Percentiles rank a stretch among this genome's conserved stretches.
Conservation (phyloP, 176 grass and related monocot genomes). For the Musa acuminata region DNA sequence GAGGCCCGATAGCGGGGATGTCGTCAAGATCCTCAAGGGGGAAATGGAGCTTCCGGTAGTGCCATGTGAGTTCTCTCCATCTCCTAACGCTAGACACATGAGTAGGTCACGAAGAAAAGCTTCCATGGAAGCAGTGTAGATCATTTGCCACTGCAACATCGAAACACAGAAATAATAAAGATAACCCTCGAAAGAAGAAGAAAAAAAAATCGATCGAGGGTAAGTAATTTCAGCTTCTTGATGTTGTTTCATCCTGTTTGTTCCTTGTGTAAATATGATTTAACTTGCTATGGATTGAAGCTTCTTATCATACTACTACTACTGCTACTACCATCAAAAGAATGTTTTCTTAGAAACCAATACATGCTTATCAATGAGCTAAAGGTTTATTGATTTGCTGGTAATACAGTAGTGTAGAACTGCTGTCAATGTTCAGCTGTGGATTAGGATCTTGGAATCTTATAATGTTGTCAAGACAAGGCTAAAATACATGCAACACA, state of each 20-base stretch:
- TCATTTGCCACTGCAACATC: neutral
- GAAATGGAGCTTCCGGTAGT: constrained; percentile 69
- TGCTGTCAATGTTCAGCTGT: no score
- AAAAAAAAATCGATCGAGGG: neutral
- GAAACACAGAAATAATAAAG: no score
- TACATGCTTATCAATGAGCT: no score
- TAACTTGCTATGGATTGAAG: neutral
- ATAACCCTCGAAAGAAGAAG: no score
- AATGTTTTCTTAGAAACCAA: no score
- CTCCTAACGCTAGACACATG: constrained; percentile 31
- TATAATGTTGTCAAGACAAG: no score
- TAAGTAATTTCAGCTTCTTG: neutral
- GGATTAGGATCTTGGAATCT: no score
- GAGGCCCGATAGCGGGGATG: constrained; percentile 68
- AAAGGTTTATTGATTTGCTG: no score
- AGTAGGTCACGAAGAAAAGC: constrained; percentile 36
- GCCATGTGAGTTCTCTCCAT: constrained; percentile 61
- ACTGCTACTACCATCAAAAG: no score
- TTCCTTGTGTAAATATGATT: neutral
- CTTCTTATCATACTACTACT: no score
- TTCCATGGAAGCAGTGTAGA: constrained; percentile 30
- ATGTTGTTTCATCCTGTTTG: neutral
- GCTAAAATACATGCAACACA: no score
- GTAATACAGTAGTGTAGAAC: no score
- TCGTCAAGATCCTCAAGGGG: constrained; percentile 65